Evolutionary conservation across 2,329 filamentous ascomycete genomes (phyloP).

Genomic region (Fusarium kyushuense): DNA sequence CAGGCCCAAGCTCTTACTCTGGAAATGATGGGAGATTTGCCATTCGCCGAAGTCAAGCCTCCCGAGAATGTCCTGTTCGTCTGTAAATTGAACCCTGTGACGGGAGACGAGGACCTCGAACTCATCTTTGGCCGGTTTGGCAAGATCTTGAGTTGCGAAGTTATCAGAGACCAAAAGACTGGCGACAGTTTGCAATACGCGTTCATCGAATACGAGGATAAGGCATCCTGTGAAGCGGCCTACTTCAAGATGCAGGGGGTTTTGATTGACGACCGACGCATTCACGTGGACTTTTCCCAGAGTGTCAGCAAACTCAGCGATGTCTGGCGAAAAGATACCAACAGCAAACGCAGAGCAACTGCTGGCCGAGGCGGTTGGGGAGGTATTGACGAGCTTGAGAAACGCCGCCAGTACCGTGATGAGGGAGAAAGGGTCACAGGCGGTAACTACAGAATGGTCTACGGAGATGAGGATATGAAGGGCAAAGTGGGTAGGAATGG

Average conservation of each 20-base stretch:
- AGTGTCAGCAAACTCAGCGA: conserved; percentile 90
- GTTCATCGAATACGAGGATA: conserved; percentile 96
- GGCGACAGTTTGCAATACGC: conserved; percentile 97
- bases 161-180: conserved; percentile 93
- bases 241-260: conserved; percentile 99
- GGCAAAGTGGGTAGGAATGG: conserved; percentile 60
- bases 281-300: conserved; percentile 98
- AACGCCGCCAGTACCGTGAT: conserved; percentile 89
- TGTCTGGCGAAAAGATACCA: conserved; percentile 87
- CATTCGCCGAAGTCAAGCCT: conserved; percentile 96
- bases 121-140: conserved; percentile 98
- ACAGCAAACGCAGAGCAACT: conserved; percentile 76
- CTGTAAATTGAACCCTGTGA: conserved; percentile 98
- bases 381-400: conserved; percentile 88
- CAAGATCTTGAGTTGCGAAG: conserved; percentile 93
- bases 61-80: conserved; percentile 98
- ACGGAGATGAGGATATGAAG: conserved; percentile 77
- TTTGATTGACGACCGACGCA: conserved; percentile 94
- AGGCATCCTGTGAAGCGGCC: conserved; percentile 91
- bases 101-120: conserved; percentile 91
- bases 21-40: conserved; percentile 97
- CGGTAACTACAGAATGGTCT: conserved; percentile 80
- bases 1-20: conserved; percentile 93
- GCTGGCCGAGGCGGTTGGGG: conserved; percentile 82
- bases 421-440: conserved; percentile 62